Evolutionary conservation across 163 green algal species (phyloP), one percentile per base, ranked within the genome.

Genomic region (Chlamydomonas reinhardtii): DNA sequence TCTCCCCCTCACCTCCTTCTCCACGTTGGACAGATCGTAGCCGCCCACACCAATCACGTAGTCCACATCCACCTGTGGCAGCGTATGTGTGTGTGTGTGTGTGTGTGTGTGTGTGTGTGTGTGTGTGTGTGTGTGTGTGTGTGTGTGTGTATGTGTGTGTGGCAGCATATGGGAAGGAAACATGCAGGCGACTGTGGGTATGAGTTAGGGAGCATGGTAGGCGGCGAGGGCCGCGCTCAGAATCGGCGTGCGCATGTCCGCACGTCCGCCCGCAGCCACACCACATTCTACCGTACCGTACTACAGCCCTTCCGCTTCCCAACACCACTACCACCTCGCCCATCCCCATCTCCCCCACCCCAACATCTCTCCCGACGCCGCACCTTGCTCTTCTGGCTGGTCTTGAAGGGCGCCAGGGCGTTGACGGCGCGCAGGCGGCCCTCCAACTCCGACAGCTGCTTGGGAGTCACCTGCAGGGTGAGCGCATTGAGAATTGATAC

Each of bases 31-130:
- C 27, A 99, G 89, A 82, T 99, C 96, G 89, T 98, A 99, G 25
- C 97, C 97, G n/a, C 96, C 96, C 54, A 99, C 87, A 31, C 95
- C 96, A n/a, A 99, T 77, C 65, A 99, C 93, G 76, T 97, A 98
- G 56, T 98, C 95, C 48, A 98, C 71, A 4, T 92, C 74, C 32
- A 99, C 94, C 20, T 94, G 62, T 59, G 39, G 16, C 15, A 70
- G 22, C 11, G 43, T 54, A 11, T 54, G 43, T 54, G 43, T 54
- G 43, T 54, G 43, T 54, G 43, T 35, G 27, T 32, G 43, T 24
- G 66, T 32, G 32, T 6, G 25, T 24, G 16, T 4, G 31, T 24
- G 64, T 61, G 34, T 59, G 4, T 22, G 76, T 5, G 61, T 29
- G 25, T 68, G 25, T 54, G 43, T 54, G 43, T 16, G 6, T 54